These are phyloP conservation scores for Leccinum colubrinum DNA, from an alignment of 1,284 basidiomycete species.

Conservation along the genomic window DNA sequence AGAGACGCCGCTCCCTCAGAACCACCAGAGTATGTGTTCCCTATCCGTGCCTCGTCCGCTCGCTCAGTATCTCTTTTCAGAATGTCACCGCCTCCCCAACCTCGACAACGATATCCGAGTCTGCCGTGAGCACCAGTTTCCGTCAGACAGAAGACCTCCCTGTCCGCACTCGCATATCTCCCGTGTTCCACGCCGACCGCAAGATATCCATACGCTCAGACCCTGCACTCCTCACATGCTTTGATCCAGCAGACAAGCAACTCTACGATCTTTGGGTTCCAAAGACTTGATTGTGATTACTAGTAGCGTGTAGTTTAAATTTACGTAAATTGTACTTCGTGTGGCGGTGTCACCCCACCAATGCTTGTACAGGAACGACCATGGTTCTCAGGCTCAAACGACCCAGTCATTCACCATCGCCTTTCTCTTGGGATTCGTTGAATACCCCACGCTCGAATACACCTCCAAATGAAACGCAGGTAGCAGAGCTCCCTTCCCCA, in stretches of 20 bases:
- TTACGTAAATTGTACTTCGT: constrained; percentile 24
- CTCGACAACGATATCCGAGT: constrained; percentile 35
- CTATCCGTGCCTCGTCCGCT: not conserved
- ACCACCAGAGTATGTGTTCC: constrained; percentile 15
- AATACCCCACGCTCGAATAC: constrained; percentile 34
- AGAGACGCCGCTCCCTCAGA: constrained; percentile 12
- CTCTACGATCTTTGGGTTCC: constrained; percentile 75
- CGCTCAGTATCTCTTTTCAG: constrained; percentile 9
- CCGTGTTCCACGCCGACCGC: constrained; percentile 32
- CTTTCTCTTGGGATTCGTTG: constrained; percentile 60
- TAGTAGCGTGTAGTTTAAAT: not conserved
- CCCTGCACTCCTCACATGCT: constrained; percentile 63
- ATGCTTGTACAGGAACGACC: constrained; percentile 22
- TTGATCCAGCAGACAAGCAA: constrained; percentile 69
- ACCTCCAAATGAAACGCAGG: constrained; percentile 28
- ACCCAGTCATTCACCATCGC: constrained; percentile 36
- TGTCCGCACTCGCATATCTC: constrained; percentile 24
- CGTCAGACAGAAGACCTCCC: constrained; percentile 19
- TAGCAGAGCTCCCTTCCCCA: constrained; percentile 52
- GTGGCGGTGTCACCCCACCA: not conserved
- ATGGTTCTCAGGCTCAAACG: constrained; percentile 63
- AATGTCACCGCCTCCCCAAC: constrained; percentile 25
- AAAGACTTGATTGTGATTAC: constrained; percentile 24
- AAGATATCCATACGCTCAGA: constrained; percentile 57
- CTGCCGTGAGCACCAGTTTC: constrained; percentile 22